Percentiles rank a stretch among this genome's conserved stretches.
phyloP scores from a whole-genome alignment of 148 eudicot species.

The Spergularia bocconei region DNA sequence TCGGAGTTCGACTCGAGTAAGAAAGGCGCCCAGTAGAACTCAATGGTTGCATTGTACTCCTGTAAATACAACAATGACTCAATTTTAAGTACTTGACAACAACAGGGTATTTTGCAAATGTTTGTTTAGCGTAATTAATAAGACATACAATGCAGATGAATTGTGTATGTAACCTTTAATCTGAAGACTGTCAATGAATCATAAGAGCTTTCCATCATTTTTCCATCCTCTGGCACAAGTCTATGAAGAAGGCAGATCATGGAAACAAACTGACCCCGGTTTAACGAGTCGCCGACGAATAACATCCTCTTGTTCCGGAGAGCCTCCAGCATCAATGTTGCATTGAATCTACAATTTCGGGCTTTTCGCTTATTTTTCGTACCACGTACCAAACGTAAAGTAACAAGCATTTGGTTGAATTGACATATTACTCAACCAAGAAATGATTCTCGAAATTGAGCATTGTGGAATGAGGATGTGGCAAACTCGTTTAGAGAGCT shows the following conservation, averaged over 20 bases:
- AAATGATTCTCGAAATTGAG: too few species aligned
- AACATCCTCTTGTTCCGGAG: conserved; percentile 81
- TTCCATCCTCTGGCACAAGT: conserved; percentile 61
- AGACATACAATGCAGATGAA: not conserved
- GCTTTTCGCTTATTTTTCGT: not conserved
- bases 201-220: conserved; percentile 55
- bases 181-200: conserved; percentile 70
- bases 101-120: not conserved
- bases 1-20: conserved; percentile 87
- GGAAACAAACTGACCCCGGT: conserved; percentile 75
- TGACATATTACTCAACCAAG: too few species aligned
- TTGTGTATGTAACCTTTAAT: conserved; percentile 50
- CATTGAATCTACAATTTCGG: conserved; percentile 62
- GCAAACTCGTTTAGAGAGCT: too few species aligned
- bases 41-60: conserved; percentile 92
- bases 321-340: conserved; percentile 79
- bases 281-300: conserved; percentile 93
- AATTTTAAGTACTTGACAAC: too few species aligned
- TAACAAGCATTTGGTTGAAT: too few species aligned
- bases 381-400: too few species aligned
- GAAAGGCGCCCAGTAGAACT: conserved; percentile 99
- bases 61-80: conserved; percentile 15
- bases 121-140: not conserved
- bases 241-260: conserved; percentile 85
- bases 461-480: too few species aligned